Evolutionary conservation across 106 monocot species (phyloP).

Genomic region (Triglochin maritima): DNA sequence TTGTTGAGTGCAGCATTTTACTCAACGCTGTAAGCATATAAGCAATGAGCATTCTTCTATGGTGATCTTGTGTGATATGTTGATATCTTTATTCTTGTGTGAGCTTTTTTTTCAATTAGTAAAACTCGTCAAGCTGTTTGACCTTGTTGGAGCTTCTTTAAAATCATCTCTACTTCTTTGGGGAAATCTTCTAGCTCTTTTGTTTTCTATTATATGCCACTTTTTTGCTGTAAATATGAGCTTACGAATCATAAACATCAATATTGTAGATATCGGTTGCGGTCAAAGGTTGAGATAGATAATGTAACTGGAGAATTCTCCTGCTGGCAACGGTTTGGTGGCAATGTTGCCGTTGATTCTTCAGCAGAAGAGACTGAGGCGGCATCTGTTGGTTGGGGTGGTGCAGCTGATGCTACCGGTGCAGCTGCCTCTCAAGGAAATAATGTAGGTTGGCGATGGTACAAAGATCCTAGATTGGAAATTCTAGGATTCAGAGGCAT

Average conservation of each 20-base stretch:
- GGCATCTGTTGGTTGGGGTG: conserved; percentile 68
- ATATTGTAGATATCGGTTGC: conserved; percentile 55
- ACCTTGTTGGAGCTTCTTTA: too few relatives aligned
- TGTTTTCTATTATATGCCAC: too few relatives aligned
- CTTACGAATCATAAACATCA: not conserved
- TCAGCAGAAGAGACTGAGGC: conserved; percentile 51
- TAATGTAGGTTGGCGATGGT: conserved; percentile 71
- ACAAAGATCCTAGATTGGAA: conserved; percentile 66
- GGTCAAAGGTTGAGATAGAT: conserved; percentile 92
- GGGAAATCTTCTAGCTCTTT: too few relatives aligned
- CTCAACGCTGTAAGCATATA: too few relatives aligned
- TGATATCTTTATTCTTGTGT: too few relatives aligned
- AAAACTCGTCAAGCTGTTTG: too few relatives aligned
- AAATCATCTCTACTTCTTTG: too few relatives aligned
- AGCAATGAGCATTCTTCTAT: too few relatives aligned
- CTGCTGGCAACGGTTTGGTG: conserved; percentile 94
- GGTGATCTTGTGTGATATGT: too few relatives aligned
- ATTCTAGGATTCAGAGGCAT: conserved; percentile 87
- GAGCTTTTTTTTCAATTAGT: too few relatives aligned
- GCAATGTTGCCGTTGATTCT: conserved; percentile 14
- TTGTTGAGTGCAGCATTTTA: too few relatives aligned
- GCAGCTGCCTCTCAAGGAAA: conserved; percentile 50
- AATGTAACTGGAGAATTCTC: conserved; percentile 46
- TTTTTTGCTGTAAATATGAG: not conserved
- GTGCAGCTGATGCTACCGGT: conserved; percentile 35